phyloP scores from a whole-genome alignment of 1,139 yeast species.

The Barnettozyma hawaiiensis region DNA sequence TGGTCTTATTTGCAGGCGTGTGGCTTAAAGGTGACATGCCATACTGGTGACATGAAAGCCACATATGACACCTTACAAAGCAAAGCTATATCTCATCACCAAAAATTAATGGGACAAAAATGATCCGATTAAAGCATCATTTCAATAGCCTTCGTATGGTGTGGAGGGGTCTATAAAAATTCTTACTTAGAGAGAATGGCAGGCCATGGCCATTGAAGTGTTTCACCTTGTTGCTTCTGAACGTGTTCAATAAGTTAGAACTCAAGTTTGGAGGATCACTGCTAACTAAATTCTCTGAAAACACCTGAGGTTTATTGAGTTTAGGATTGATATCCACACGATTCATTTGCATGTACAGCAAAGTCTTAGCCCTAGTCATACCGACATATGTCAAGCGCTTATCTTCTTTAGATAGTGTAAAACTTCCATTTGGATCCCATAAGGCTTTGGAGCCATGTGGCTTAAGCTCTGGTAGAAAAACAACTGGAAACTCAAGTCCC shows the following conservation, averaged over 20 bases:
- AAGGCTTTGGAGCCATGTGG: constrained; percentile 17
- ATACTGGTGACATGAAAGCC: no score
- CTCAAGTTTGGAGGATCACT: constrained; percentile 1
- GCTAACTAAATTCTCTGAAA: background rate
- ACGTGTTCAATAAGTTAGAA: background rate
- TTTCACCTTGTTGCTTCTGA: constrained; percentile 2
- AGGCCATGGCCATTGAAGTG: constrained; percentile 6
- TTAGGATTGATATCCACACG: constrained; percentile 5
- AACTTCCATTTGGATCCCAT: constrained; percentile 7
- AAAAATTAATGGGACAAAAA: no score
- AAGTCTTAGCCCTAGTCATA: constrained; percentile 52
- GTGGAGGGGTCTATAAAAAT: constrained; percentile 6
- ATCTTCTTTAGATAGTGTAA: constrained; percentile 20
- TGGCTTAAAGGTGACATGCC: no score
- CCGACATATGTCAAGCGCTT: constrained; percentile 55
- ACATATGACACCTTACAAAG: no score
- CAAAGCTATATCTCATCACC: no score
- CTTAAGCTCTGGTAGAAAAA: constrained; percentile 44
- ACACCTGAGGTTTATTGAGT: background rate
- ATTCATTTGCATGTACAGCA: constrained; percentile 39
- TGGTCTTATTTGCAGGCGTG: no score
- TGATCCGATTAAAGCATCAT: no score
- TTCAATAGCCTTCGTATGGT: constrained; percentile 1
- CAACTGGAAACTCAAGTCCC: constrained; percentile 67
- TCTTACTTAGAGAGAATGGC: constrained; percentile 1